A percentile compares a stretch with the other conserved stretches of the same genome.
phyloP scores from a whole-genome alignment of 352 stramenopile genomes.

The Phytopythium litorale region DNA sequence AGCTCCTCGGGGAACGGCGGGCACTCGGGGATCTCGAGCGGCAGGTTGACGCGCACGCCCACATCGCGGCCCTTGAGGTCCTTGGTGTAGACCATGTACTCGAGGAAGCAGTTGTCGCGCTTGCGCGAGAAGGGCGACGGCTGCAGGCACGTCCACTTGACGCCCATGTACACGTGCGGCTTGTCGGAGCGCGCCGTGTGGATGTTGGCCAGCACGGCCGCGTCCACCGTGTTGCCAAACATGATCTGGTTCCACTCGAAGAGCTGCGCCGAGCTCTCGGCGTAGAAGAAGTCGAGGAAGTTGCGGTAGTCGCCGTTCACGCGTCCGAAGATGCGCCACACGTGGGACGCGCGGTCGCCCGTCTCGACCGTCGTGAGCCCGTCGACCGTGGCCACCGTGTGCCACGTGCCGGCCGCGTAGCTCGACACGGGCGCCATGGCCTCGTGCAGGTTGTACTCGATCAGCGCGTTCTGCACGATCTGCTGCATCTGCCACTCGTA shows the following conservation, averaged over 20 bases:
- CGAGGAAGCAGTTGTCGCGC: slow-evolving; percentile 62
- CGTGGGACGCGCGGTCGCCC: slow-evolving; percentile 12
- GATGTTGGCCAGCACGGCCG: slow-evolving; percentile 59
- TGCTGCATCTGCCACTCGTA: slow-evolving; percentile 32
- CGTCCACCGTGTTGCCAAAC: slow-evolving; percentile 52
- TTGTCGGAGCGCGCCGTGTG: slow-evolving; percentile 38
- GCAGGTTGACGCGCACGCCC: slow-evolving; percentile 52
- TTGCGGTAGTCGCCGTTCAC: slow-evolving; percentile 52
- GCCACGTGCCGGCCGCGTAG: slow-evolving; percentile 20
- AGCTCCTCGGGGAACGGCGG: slow-evolving; percentile 35
- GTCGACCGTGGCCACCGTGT: slow-evolving; percentile 18
- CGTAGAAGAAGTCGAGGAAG: slow-evolving; percentile 66
- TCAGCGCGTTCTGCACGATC: slow-evolving; percentile 35
- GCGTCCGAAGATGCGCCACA: slow-evolving; percentile 53
- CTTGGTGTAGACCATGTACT: slow-evolving; percentile 67
- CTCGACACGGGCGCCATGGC: slow-evolving; percentile 23
- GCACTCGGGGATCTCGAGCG: slow-evolving; percentile 51
- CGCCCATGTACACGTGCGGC: slow-evolving; percentile 57
- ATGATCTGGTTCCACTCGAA: slow-evolving; percentile 67
- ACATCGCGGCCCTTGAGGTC: slow-evolving; percentile 52
- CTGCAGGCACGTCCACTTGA: slow-evolving; percentile 72
- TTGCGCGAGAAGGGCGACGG: slow-evolving; percentile 55
- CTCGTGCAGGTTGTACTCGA: slow-evolving; percentile 42
- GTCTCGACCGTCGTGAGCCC: slow-evolving; percentile 24
- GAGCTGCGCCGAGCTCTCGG: slow-evolving; percentile 44